phyloP scores from a whole-genome alignment of 768 basidiomycete genomes.

The Agaricus sinodeliciosus region DNA sequence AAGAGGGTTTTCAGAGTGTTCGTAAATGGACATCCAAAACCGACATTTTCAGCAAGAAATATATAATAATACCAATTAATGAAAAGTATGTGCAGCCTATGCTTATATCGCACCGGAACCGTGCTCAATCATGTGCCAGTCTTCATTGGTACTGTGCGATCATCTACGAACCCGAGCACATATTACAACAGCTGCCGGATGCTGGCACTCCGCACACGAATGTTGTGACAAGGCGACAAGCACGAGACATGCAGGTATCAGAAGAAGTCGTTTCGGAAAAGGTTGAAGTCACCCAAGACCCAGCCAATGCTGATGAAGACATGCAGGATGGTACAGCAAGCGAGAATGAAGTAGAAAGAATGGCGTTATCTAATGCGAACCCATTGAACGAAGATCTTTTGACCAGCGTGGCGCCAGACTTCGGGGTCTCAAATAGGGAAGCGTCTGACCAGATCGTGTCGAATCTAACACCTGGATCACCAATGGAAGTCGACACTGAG shows the following conservation, averaged over 20 bases:
- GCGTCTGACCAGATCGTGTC: background rate
- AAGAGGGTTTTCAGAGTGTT: constrained; percentile 77
- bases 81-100: constrained; percentile 60
- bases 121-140: constrained; percentile 31
- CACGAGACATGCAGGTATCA: constrained; percentile 11
- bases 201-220: background rate
- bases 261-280: background rate
- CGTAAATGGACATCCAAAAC: constrained; percentile 92
- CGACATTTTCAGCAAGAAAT: constrained; percentile 86
- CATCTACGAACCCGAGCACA: constrained; percentile 75
- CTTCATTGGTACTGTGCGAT: constrained; percentile 97
- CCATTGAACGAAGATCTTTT: constrained; percentile 9
- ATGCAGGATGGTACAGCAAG: constrained; percentile 14
- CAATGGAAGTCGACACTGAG: constrained; percentile 5
- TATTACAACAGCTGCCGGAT: constrained; percentile 35
- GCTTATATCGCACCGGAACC: background rate
- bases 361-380: constrained; percentile 19
- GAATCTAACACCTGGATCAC: background rate
- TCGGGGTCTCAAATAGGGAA: constrained; percentile 6
- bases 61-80: constrained; percentile 93
- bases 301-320: constrained; percentile 10
- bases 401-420: constrained; percentile 5
- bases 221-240: constrained; percentile 16
- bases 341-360: constrained; percentile 27
- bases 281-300: background rate